A percentile compares a stretch with the other conserved stretches of the same genome.
These are phyloP conservation scores for Myriangium duriaei DNA, from an alignment of 2,329 filamentous ascomycete species.

Conservation along the genomic window DNA sequence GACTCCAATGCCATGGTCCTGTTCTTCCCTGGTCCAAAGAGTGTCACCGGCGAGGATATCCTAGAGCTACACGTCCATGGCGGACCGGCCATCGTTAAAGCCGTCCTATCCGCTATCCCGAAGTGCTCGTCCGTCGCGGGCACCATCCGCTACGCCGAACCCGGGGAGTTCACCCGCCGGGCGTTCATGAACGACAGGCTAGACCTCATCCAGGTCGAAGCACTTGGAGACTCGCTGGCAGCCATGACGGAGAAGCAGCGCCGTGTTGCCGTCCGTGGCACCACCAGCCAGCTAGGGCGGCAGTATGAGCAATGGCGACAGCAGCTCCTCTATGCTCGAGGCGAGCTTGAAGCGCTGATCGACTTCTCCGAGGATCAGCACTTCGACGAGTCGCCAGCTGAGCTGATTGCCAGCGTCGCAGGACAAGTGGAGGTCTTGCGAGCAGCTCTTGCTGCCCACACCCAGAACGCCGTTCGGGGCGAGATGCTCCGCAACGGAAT, in stretches of 20 bases:
- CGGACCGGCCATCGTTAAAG: constrained; percentile 75
- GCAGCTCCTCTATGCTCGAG: constrained; percentile 65
- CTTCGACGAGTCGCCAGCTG: constrained; percentile 73
- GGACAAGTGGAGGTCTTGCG: constrained; percentile 50
- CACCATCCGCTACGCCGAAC: constrained; percentile 71
- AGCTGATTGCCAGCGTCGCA: constrained; percentile 59
- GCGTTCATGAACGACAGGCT: constrained; percentile 81
- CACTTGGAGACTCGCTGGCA: constrained; percentile 46
- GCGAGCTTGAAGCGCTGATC: constrained; percentile 87
- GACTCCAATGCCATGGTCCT: constrained; percentile 73
- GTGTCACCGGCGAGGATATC: constrained; percentile 84
- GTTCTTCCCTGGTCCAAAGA: constrained; percentile 68
- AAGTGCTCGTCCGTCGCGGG: constrained; percentile 25
- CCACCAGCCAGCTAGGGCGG: constrained; percentile 49
- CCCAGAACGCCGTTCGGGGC: constrained; percentile 64
- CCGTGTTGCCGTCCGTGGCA: constrained; percentile 68
- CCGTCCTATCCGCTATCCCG: constrained; percentile 68
- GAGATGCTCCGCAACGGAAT: constrained; percentile 80
- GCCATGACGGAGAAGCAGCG: constrained; percentile 86
- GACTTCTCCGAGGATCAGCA: constrained; percentile 97
- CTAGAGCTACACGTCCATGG: constrained; percentile 93
- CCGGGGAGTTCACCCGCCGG: constrained; percentile 87
- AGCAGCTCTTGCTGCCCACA: constrained; percentile 53
- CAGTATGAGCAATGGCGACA: constrained; percentile 76
- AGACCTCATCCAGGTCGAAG: constrained; percentile 70